These are phyloP conservation scores for Pythium sp. DNA, from an alignment of 352 stramenopile species.

Conservation along the genomic window DNA sequence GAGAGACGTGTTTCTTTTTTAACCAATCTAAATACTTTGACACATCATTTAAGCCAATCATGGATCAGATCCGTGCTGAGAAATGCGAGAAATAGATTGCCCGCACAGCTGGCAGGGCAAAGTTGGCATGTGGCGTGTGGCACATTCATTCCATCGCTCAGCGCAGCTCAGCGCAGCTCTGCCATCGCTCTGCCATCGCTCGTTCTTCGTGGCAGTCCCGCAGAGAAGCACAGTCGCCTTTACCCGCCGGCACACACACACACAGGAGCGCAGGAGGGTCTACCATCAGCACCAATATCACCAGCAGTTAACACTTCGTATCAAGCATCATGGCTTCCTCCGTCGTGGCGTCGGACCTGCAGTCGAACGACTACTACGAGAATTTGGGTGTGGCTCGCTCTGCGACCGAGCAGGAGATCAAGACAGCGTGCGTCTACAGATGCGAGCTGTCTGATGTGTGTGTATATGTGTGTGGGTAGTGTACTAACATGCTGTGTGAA, in stretches of 20 bases:
- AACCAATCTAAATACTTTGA: not conserved
- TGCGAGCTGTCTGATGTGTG: not conserved
- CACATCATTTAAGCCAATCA: constrained; percentile 3
- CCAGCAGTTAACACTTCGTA: not conserved
- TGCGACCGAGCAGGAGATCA: constrained; percentile 79
- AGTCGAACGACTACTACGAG: constrained; percentile 84
- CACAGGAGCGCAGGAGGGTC: not conserved
- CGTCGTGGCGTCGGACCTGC: constrained; percentile 41
- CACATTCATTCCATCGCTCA: not conserved
- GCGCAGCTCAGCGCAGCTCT: not conserved
- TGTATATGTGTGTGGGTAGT: not conserved
- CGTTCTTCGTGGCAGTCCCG: not conserved
- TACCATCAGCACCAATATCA: not conserved
- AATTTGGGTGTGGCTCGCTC: constrained; percentile 72
- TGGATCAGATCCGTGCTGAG: not conserved
- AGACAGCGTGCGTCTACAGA: constrained; percentile 63
- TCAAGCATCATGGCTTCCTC: constrained; percentile 6
- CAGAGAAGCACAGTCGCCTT: not conserved
- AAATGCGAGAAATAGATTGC: not conserved
- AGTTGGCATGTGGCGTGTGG: not conserved
- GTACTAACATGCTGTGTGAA: not conserved
- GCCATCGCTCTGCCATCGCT: not conserved
- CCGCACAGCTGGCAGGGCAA: not conserved
- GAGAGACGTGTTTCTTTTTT: not conserved
- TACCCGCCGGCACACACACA: not conserved